These are phyloP conservation scores for Actinomortierella wolfii DNA, from an alignment of 371 early-diverging fungal species.

Conservation along the genomic window DNA sequence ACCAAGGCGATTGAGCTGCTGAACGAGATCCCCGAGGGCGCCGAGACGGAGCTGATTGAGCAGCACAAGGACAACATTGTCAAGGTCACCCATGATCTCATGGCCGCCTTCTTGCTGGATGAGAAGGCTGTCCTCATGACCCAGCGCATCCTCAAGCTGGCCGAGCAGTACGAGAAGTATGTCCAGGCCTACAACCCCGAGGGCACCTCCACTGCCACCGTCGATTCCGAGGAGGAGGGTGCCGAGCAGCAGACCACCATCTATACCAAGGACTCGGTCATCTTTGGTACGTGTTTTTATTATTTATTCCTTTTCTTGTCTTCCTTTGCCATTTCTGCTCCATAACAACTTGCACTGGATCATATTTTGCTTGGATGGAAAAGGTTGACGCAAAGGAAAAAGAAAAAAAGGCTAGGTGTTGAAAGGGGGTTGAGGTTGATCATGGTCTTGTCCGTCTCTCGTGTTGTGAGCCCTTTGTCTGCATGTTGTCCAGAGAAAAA, in stretches of 20 bases:
- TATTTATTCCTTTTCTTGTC: not conserved
- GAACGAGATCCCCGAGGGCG: slow-evolving; percentile 61
- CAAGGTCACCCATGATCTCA: slow-evolving; percentile 63
- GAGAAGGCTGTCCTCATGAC: slow-evolving; percentile 72
- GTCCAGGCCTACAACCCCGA: slow-evolving; percentile 46
- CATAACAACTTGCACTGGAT: no score
- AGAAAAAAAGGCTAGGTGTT: no score
- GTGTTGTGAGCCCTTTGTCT: no score
- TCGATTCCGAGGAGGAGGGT: slow-evolving; percentile 45
- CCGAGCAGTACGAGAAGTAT: slow-evolving; percentile 63
- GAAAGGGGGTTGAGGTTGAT: no score
- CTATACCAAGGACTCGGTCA: slow-evolving; percentile 44
- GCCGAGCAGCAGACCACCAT: slow-evolving; percentile 46
- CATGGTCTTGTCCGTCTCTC: no score
- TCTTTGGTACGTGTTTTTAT: slow-evolving; percentile 39
- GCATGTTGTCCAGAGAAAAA: no score
- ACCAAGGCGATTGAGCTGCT: slow-evolving; percentile 62
- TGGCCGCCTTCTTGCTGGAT: slow-evolving; percentile 69
- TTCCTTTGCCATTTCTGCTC: no score
- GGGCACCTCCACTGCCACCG: slow-evolving; percentile 44
- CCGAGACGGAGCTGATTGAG: slow-evolving; percentile 59
- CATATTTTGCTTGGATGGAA: no score
- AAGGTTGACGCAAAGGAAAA: no score
- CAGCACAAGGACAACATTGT: slow-evolving; percentile 64
- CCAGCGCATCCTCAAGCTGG: slow-evolving; percentile 62